phyloP scores from a whole-genome alignment of 208 protist genomes.

The Spongospora subterranea region DNA sequence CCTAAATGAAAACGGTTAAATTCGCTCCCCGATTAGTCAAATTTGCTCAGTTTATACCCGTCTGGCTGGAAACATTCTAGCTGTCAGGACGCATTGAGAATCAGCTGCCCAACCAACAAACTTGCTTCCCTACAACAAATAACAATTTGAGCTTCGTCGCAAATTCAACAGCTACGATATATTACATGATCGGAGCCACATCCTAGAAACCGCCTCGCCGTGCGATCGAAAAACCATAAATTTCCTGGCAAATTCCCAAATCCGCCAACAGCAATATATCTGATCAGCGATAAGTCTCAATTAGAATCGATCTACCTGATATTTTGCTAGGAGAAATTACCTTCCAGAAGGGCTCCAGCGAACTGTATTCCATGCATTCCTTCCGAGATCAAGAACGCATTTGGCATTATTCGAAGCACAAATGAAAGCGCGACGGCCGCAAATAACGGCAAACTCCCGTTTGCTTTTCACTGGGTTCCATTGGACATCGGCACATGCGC shows the following conservation, averaged over 20 bases:
- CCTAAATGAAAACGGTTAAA: background rate
- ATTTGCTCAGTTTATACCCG: background rate
- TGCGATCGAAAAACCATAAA: constrained; percentile 43
- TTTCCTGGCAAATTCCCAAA: constrained; percentile 37
- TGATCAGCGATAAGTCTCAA: background rate
- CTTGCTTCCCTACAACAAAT: background rate
- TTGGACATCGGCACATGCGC: constrained; percentile 39
- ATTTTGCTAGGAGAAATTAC: background rate
- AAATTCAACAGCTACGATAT: background rate
- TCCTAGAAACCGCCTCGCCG: background rate
- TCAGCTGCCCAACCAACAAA: constrained; percentile 24
- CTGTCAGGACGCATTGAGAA: background rate
- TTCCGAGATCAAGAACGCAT: constrained; percentile 1
- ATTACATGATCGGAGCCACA: background rate
- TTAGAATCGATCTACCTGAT: background rate
- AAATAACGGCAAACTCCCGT: constrained; percentile 35
- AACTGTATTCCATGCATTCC: constrained; percentile 33
- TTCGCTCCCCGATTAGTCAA: background rate
- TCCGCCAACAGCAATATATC: background rate
- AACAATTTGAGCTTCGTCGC: background rate
- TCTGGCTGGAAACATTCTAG: constrained; percentile 1
- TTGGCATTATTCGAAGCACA: background rate
- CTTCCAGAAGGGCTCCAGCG: constrained; percentile 25
- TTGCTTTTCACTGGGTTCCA: constrained; percentile 35
- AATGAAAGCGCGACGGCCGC: constrained; percentile 24